Evolutionary conservation across 1,284 basidiomycete species (phyloP).

Genomic region (Neonothopanus nambi): DNA sequence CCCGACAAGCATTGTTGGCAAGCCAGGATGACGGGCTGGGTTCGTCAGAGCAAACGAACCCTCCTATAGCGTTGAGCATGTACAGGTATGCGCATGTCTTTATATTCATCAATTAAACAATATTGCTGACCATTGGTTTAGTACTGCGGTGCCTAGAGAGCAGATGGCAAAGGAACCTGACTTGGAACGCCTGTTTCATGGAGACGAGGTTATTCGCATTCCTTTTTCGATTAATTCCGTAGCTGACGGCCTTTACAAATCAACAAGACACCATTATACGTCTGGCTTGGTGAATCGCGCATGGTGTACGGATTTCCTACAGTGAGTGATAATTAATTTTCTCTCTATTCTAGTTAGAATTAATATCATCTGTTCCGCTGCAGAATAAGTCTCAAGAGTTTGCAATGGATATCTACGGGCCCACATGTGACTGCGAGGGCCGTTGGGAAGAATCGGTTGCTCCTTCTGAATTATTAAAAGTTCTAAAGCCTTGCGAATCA

Average conservation of each 20-base stretch:
- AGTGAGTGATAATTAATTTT: conserved; percentile 22
- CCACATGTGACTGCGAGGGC: conserved; percentile 24
- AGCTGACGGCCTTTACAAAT: too few relatives aligned
- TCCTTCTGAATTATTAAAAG: conserved; percentile 18
- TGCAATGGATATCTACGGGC: conserved; percentile 31
- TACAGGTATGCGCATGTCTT: too few relatives aligned
- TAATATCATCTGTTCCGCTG: too few relatives aligned
- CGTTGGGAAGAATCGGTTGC: conserved; percentile 26
- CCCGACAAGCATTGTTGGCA: conserved; percentile 32
- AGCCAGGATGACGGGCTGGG: conserved; percentile 24
- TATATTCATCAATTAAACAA: too few relatives aligned
- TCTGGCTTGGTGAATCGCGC: not conserved
- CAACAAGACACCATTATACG: too few relatives aligned
- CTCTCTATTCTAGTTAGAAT: conserved; percentile 20
- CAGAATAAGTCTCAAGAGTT: conserved; percentile 23
- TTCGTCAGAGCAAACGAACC: too few relatives aligned
- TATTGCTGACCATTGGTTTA: conserved; percentile 19
- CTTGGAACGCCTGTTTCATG: conserved; percentile 32
- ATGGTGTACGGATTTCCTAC: not conserved
- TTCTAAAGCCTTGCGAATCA: conserved; percentile 17
- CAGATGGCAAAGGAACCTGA: conserved; percentile 37
- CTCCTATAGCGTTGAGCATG: too few relatives aligned
- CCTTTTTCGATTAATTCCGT: not conserved
- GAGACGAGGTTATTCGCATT: conserved; percentile 28
- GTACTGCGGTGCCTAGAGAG: conserved; percentile 43